These are phyloP conservation scores for Stemphylium beticola DNA, from an alignment of 2,329 filamentous ascomycete genomes.

Conservation along the genomic window DNA sequence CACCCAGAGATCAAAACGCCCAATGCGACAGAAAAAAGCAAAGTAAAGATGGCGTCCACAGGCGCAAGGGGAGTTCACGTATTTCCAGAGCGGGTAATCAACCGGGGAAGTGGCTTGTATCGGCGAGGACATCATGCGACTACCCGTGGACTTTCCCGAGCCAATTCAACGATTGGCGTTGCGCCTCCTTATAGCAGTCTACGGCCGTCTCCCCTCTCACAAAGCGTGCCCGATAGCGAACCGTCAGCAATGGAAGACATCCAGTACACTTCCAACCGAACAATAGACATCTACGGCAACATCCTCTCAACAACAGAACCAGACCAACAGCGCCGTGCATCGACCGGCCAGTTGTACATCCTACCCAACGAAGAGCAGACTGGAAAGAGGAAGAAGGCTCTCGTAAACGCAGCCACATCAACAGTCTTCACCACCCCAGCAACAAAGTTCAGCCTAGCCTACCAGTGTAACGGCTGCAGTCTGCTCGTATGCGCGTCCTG, in stretches of 20 bases:
- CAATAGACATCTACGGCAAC: conserved; percentile 30
- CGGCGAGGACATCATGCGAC: conserved; percentile 7
- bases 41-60: not conserved
- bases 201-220: conserved; percentile 5
- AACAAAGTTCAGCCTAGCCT: conserved; percentile 30
- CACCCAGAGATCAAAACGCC: conserved; percentile 30
- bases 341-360: not conserved
- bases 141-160: conserved; percentile 17
- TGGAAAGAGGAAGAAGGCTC: not conserved
- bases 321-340: conserved; percentile 9
- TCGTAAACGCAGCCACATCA: not conserved
- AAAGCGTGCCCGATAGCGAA: conserved; percentile 9
- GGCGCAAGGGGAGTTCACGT: not conserved
- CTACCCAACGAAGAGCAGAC: not conserved
- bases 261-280: conserved; percentile 1
- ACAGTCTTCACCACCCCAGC: not conserved
- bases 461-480: conserved; percentile 31
- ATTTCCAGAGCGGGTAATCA: not conserved
- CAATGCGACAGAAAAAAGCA: not conserved
- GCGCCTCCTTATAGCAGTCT: conserved; percentile 11
- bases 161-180: conserved; percentile 12
- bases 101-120: not conserved
- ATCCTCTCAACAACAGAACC: conserved; percentile 14
- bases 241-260: conserved; percentile 17
- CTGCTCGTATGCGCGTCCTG: conserved; percentile 34